Evolutionary conservation across 2,329 filamentous ascomycete genomes (phyloP).

Genomic region (Paramyrothecium sp.): DNA sequence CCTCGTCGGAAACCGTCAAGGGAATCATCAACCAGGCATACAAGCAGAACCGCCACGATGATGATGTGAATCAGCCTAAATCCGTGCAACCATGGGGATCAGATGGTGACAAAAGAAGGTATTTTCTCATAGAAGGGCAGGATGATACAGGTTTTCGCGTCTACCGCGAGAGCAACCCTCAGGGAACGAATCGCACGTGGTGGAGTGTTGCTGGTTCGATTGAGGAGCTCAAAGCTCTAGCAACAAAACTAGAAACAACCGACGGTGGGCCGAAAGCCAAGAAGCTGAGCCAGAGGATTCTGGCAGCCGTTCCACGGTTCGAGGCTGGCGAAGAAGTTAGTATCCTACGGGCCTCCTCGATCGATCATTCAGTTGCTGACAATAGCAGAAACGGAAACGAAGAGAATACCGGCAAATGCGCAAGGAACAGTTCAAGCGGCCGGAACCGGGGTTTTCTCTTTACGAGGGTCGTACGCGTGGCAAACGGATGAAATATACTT

Average conservation of each 20-base stretch:
- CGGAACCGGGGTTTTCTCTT: conserved; percentile 84
- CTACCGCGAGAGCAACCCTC: conserved; percentile 89
- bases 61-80: conserved; percentile 77
- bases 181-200: conserved; percentile 76
- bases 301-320: conserved; percentile 79
- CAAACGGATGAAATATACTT: conserved; percentile 96
- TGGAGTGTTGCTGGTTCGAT: conserved; percentile 90
- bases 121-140: conserved; percentile 89
- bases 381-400: conserved; percentile 76
- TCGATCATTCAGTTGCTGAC: conserved; percentile 11
- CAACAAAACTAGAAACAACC: conserved; percentile 70
- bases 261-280: conserved; percentile 82
- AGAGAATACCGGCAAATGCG: conserved; percentile 87
- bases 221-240: conserved; percentile 75
- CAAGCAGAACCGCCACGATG: conserved; percentile 81
- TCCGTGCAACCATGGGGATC: conserved; percentile 89
- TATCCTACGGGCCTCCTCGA: conserved; percentile 3
- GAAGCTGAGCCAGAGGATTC: conserved; percentile 74
- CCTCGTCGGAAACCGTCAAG: conserved; percentile 82
- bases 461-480: conserved; percentile 96
- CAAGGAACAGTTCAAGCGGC: conserved; percentile 82
- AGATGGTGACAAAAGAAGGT: conserved; percentile 87
- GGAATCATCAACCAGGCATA: conserved; percentile 82
- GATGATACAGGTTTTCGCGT: conserved; percentile 93
- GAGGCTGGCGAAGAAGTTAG: conserved; percentile 87